These are phyloP conservation scores for Lophiostoma macrostomum DNA, from an alignment of 495 filamentous ascomycete species.

Conservation along the genomic window DNA sequence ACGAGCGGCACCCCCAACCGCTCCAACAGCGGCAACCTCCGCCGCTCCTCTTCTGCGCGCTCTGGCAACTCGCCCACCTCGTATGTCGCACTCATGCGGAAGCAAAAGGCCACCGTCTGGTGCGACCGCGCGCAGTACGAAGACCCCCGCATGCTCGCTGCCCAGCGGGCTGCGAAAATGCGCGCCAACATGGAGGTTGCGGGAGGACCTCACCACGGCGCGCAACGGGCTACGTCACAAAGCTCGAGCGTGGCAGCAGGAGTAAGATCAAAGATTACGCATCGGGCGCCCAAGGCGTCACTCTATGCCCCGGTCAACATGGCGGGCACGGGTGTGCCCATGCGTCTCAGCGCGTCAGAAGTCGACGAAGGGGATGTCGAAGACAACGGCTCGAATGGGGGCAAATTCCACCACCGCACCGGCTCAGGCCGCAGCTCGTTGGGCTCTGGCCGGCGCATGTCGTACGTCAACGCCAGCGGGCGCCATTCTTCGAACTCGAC, in stretches of 20 bases:
- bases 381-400: conserved; percentile 58
- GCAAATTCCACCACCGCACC: conserved; percentile 65
- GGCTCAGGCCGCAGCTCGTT: conserved; percentile 77
- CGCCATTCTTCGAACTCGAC: conserved; percentile 66
- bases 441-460: conserved; percentile 51
- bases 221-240: conserved; percentile 29
- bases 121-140: conserved; percentile 92
- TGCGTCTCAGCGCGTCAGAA: conserved; percentile 89
- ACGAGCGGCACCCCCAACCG: conserved; percentile 37
- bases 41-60: conserved; percentile 68
- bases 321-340: conserved; percentile 72
- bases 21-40: conserved; percentile 52
- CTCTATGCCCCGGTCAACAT: conserved; percentile 73
- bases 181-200: conserved; percentile 78
- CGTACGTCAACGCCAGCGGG: conserved; percentile 26
- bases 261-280: conserved; percentile 70
- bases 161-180: conserved; percentile 78
- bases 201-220: conserved; percentile 44
- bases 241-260: conserved; percentile 38
- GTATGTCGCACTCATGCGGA: conserved; percentile 91
- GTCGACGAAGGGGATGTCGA: conserved; percentile 79
- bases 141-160: conserved; percentile 77
- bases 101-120: conserved; percentile 98
- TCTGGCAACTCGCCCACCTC: conserved; percentile 65
- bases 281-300: conserved; percentile 67